phyloP scores from a whole-genome alignment of 129 eudicot species.

The Pittosporum tobira region DNA sequence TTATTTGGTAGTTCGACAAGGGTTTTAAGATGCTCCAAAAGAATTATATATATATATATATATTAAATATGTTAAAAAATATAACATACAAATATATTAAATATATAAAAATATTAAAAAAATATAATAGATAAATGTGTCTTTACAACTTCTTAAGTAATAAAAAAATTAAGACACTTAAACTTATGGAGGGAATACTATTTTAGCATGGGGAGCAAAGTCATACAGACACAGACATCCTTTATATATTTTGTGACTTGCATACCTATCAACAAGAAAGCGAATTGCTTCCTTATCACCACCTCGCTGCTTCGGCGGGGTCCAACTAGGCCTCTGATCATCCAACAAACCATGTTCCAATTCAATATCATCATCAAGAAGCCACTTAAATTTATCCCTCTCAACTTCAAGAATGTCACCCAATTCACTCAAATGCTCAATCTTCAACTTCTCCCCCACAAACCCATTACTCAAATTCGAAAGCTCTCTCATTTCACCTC shows the following conservation, averaged over 20 bases:
- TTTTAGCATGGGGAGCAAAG: too few species aligned
- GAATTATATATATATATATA: too few species aligned
- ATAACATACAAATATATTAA: too few species aligned
- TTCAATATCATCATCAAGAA: conserved; percentile 77
- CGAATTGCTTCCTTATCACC: conserved; percentile 53
- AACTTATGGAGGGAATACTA: too few species aligned
- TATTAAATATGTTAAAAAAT: too few species aligned
- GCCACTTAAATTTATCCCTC: conserved; percentile 53
- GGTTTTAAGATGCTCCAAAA: too few species aligned
- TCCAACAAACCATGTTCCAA: conserved; percentile 35
- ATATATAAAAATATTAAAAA: too few species aligned
- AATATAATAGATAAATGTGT: too few species aligned
- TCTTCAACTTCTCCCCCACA: conserved; percentile 39
- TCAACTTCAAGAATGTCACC: conserved; percentile 64
- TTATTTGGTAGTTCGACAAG: too few species aligned
- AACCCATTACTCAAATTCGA: conserved; percentile 30
- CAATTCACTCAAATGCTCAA: conserved; percentile 65
- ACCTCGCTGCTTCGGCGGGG: conserved; percentile 30
- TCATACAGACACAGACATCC: neutral
- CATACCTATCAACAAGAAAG: conserved; percentile 65
- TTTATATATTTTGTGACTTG: neutral
- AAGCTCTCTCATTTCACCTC: conserved; percentile 47
- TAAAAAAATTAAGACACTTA: too few species aligned
- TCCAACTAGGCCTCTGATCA: conserved; percentile 25
- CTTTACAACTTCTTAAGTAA: too few species aligned